These are phyloP conservation scores for Taiozyma onychis DNA, from an alignment of 1,139 yeast species.

Conservation along the genomic window DNA sequence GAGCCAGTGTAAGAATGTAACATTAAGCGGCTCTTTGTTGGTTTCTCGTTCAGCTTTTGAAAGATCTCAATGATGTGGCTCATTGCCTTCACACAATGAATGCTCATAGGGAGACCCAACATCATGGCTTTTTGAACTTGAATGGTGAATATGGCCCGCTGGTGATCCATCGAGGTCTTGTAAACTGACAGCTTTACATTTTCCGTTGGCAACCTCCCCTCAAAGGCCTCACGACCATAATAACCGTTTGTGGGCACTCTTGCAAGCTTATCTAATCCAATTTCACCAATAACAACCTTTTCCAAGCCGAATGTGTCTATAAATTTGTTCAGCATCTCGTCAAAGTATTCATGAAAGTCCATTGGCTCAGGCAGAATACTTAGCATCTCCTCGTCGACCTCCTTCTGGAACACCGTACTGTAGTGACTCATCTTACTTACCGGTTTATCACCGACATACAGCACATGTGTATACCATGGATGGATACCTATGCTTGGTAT, in stretches of 20 bases:
- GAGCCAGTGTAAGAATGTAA: constrained; percentile 11
- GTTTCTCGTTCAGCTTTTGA: constrained; percentile 12
- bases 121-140: constrained; percentile 53
- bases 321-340: constrained; percentile 11
- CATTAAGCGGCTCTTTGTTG: constrained; percentile 1
- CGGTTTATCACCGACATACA: constrained; percentile 24
- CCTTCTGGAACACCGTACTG: constrained; percentile 30
- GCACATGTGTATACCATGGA: constrained; percentile 83
- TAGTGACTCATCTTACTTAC: constrained; percentile 46
- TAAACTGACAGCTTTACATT: constrained; percentile 33
- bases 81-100: constrained; percentile 83
- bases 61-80: constrained; percentile 45
- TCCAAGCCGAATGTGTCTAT: constrained; percentile 1
- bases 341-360: constrained; percentile 35
- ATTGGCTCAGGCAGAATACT: constrained; percentile 58
- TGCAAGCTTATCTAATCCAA: constrained; percentile 79
- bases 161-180: constrained; percentile 61
- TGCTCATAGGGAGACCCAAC: constrained; percentile 49
- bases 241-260: constrained; percentile 60
- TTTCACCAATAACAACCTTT: constrained; percentile 60
- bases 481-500: constrained; percentile 77
- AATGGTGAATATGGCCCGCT: constrained; percentile 40
- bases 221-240: constrained; percentile 31
- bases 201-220: neutral
- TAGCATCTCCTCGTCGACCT: constrained; percentile 37